Evolutionary conservation across 2,329 filamentous ascomycete genomes (phyloP), one percentile per base, ranked within the genome.

Genomic region (Beauveria pseudobassiana): DNA sequence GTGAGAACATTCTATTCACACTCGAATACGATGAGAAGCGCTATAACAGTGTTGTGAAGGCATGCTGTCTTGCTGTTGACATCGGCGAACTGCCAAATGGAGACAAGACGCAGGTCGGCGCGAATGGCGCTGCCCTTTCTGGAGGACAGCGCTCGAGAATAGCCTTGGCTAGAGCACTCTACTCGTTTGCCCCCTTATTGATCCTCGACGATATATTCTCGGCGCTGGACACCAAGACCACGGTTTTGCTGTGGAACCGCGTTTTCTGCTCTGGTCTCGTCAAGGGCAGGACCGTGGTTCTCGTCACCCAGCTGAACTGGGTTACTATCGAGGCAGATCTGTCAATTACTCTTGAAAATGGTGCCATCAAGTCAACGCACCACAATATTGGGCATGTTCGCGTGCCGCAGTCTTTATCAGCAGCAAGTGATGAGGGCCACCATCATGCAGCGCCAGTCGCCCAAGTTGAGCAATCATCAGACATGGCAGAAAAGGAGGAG

Each of bases 151-250:
- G 82, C 64, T 81, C 81, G 26, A 76, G 82, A 10, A 79, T 85
- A 43, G 81, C 82, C 16, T 69, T 86, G 42, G 83, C 83, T 1
- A 75, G 83, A 62, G 80, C 82, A 5, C 68, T 86, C 1, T 86
- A 85, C 68, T 84, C 82, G 1, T 80, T 79, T 57, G 77, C 83
- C 0, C 74, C 80, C 1, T 73, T 85, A 1, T 71, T 86, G 22
- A 72, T 86, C 0, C 76, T 86, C 1, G 83, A 86, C 63, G 83
- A 86, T 61, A 77, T 85, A 3, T 83, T 86, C 65, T 82, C 82
- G 1, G 83, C 83, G 0, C 74, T 86, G 0, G 83, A 86, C 66
- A 77, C 83, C n/a, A 83, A 83, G 65, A 86, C 84, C 0, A 78
- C 81, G 1, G 79, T 80, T n/a, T 72, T 76, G 2, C 74, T 87